These are phyloP conservation scores for Apiospora saccharicola DNA, from an alignment of 2,329 filamentous ascomycete species.

Conservation along the genomic window DNA sequence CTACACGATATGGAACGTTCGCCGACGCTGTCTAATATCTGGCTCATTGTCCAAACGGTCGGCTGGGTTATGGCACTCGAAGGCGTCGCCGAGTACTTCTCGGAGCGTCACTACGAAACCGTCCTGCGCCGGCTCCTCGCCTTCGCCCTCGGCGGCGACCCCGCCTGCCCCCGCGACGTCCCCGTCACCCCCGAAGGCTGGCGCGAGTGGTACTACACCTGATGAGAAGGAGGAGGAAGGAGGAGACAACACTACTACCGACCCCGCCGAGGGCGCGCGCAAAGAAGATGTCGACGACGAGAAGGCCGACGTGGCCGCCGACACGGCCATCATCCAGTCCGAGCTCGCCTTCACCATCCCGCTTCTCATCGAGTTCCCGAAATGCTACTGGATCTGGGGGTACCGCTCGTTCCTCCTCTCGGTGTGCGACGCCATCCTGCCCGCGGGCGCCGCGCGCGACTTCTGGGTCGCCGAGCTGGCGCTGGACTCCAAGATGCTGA, in stretches of 20 bases:
- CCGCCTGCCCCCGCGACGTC: constrained; percentile 50
- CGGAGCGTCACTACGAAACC: constrained; percentile 63
- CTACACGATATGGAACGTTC: constrained; percentile 91
- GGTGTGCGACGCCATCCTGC: constrained; percentile 71
- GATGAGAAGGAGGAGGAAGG: constrained; percentile 47
- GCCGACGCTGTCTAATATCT: constrained; percentile 73
- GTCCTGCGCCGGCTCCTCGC: constrained; percentile 68
- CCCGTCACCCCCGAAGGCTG: constrained; percentile 60
- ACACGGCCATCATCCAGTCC: constrained; percentile 65
- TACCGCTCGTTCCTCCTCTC: constrained; percentile 87
- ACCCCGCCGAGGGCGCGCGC: constrained; percentile 27
- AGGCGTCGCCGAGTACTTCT: constrained; percentile 61
- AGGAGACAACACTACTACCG: neutral
- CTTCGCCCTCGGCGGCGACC: constrained; percentile 61
- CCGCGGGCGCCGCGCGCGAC: constrained; percentile 59
- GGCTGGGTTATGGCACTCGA: constrained; percentile 58
- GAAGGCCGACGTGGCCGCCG: constrained; percentile 27
- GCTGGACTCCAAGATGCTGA: constrained; percentile 87
- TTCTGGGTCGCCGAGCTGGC: constrained; percentile 88
- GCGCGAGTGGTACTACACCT: constrained; percentile 59
- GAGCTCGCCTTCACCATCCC: constrained; percentile 87
- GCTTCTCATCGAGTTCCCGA: constrained; percentile 84
- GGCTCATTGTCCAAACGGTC: constrained; percentile 61
- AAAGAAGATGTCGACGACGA: constrained; percentile 27
- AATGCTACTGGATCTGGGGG: constrained; percentile 99